Base-by-base conservation (phyloP, 805 yeast species). In the Kluyveromyces aestuarii region DNA sequence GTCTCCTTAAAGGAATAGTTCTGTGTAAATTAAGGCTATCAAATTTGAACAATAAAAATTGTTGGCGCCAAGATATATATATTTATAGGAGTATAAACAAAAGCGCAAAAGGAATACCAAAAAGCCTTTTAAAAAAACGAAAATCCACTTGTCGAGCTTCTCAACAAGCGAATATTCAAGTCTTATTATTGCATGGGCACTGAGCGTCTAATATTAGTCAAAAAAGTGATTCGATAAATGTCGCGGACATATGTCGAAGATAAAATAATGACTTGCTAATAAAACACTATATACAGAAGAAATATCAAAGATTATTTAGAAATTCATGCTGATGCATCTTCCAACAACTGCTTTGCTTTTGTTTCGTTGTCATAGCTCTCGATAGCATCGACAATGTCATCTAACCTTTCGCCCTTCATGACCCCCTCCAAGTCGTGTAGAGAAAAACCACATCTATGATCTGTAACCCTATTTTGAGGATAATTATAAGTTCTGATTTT, bases 401-500 rank as follows among this genome's bases (percentile, higher is more conserved):
- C 83, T 33, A 83, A 61, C 51, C 70, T 71, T 41, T 72, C 74
- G 1, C 93, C 93, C 14, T 70, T 68, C 76, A 84, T 67, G 36
- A 82, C 75, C 2, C 82, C 84, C 8, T 73, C 80, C 14, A 93
- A 69, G 57, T 89, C 95, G 58, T 87, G 84, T n/a, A 84, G 55
- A 0, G 90, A 80, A 57, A 68, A 79, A 2, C 90, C 89, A 61
- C 96, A 88, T 45, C 99, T 72, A 60, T 93, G 99, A 59, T 93
- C 99, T 0, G 98, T 90, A 44, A 93, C 78, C 56, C 99, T 74
- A 62, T 89, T 89, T 59, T 93, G 97, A 8, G 95, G 89, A 57
- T 76, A 91, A 60, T 93, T 93, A 64, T 93, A 93, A 0, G 99
- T 93, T 56, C 98, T 73, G 52, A 91, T 84, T 67, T 91, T 93